A percentile compares a stretch with the other conserved stretches of the same genome.
Conservation (phyloP, 805 yeast genomes). For the Spathaspora girioi region DNA sequence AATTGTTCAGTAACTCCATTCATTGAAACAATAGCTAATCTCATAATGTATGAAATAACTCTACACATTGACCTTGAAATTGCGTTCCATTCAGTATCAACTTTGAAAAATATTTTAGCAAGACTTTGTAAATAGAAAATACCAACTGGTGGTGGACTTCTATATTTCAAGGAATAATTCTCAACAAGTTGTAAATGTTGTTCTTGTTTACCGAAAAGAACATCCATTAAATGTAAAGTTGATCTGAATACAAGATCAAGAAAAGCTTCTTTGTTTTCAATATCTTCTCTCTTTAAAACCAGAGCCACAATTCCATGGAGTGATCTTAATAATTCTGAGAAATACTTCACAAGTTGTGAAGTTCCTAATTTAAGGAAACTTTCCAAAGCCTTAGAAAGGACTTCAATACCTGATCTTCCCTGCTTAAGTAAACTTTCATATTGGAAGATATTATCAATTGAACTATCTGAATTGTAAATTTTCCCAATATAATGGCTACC, state of each 20-base stretch:
- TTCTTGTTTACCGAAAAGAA: conserved; percentile 62
- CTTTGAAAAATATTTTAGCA: conserved; percentile 44
- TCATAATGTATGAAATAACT: conserved; percentile 49
- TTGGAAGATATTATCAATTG: conserved; percentile 51
- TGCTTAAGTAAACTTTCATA: conserved; percentile 44
- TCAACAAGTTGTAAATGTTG: conserved; percentile 58
- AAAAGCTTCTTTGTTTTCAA: conserved; percentile 24
- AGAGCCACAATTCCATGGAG: conserved; percentile 29
- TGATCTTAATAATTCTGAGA: conserved; percentile 50
- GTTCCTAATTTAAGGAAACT: conserved; percentile 53
- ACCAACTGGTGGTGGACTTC: conserved; percentile 48
- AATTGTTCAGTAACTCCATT: conserved; percentile 6
- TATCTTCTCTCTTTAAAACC: conserved; percentile 10
- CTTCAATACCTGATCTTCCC: conserved; percentile 37
- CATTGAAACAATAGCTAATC: conserved; percentile 28
- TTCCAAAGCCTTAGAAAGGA: conserved; percentile 45
- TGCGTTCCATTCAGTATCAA: conserved; percentile 56
- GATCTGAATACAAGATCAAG: conserved; percentile 47
- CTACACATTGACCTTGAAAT: conserved; percentile 65
- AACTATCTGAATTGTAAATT: conserved; percentile 52
- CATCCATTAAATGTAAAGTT: conserved; percentile 57
- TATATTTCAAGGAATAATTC: conserved; percentile 37
- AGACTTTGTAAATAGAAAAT: conserved; percentile 44
- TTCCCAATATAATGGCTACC: conserved; percentile 68
- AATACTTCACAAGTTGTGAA: conserved; percentile 52